Conservation (phyloP, 345 rosid genomes). For the Brassica cretica region DNA sequence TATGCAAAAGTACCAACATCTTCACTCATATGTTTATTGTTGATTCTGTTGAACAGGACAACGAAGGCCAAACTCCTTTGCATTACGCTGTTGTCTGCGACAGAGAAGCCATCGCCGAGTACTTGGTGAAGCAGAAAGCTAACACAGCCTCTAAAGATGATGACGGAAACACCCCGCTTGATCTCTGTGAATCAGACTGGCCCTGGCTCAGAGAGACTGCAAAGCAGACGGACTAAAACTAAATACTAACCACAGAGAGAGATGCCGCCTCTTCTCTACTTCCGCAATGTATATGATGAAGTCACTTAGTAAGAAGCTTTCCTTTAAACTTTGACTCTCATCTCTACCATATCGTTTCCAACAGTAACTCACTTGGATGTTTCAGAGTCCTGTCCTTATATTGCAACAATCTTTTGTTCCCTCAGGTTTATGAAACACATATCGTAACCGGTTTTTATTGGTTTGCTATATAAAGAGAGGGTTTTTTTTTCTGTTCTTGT, state of each 20-base stretch:
- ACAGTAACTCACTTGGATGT: constrained; percentile 29
- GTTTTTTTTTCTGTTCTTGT: constrained; percentile 4
- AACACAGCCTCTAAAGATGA: constrained; percentile 58
- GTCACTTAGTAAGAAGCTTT: constrained; percentile 31
- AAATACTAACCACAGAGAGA: constrained; percentile 34
- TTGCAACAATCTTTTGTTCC: constrained; percentile 18
- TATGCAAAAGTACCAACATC: constrained; percentile 14
- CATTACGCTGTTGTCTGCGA: constrained; percentile 93
- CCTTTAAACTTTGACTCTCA: constrained; percentile 13
- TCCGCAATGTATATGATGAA: constrained; percentile 49
- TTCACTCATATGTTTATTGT: constrained; percentile 4
- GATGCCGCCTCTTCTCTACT: constrained; percentile 20
- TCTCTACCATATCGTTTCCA: constrained; percentile 8
- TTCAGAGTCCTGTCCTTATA: constrained; percentile 11
- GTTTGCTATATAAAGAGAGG: constrained; percentile 26
- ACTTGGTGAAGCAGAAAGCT: constrained; percentile 80
- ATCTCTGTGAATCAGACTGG: constrained; percentile 72
- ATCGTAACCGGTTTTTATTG: constrained; percentile 24
- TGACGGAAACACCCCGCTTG: constrained; percentile 63
- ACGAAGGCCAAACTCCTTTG: constrained; percentile 90
- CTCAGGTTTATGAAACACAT: constrained; percentile 18
- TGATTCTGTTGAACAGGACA: constrained; percentile 56
- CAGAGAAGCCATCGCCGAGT: constrained; percentile 73
- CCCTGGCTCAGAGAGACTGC: constrained; percentile 54
- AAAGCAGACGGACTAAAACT: constrained; percentile 32